Base-by-base conservation (phyloP, 306 rosid genomes). In the Ochetophila trinervis region DNA sequence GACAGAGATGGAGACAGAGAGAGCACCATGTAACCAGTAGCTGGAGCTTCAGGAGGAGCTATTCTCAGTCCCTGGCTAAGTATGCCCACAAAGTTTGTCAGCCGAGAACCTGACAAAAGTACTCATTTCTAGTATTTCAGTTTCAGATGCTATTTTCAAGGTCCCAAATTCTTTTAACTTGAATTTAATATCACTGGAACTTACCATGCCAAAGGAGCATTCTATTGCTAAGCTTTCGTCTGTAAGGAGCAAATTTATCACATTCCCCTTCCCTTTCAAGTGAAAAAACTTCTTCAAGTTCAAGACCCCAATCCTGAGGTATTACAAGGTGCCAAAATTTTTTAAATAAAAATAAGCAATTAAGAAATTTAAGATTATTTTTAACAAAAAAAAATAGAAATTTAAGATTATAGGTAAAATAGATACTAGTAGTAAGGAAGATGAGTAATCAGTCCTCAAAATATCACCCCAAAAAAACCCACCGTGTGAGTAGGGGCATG, bases 181-280 rank as follows among this genome's bases (percentile, higher is more conserved):
- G 22, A 63, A 37, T 13, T 63, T 75, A 27, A 24, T 32, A 18
- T 53, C 1, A 53, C 60, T 37, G 53, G 60, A 73, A 70, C 91
- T 62, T 83, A 93, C 99, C 99, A 64, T 93, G 99, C 99, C 99
- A 93, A 61, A 93, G 88, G 58, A 93, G 96, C 99, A 90, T 93
- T 83, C 78, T 86, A 85, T 93, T 93, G 57, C 86, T 74, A 49
- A 93, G 91, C 54, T 75, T 87, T 40, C 81, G 74, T 16, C 87
- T 77, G 75, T 74, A 74, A 57, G 94, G 86, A 53, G 82, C 79
- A 76, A 76, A 93, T 63, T 79, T 83, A 76, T 93, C 96, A 35
- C 57, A 59, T 68, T 93, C 97, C 48, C 97, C 99, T 72, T 87
- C 87, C 77, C 97, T 86, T 74, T 93, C 94, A 75, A 93, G 94